These are phyloP conservation scores for Nicotiana knightiana DNA, from an alignment of 257 asterid species.

Conservation along the genomic window DNA sequence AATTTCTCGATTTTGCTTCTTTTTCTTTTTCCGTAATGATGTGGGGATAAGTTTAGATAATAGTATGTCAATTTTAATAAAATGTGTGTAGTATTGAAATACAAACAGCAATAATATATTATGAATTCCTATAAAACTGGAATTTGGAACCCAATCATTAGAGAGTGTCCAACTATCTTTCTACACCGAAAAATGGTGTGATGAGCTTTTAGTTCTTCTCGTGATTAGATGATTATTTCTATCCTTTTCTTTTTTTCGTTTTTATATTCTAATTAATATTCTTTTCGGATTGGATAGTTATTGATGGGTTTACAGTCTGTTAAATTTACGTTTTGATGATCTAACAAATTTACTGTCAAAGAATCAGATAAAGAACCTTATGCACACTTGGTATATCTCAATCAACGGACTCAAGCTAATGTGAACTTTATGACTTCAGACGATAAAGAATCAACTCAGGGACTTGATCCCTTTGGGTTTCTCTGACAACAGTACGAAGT, in stretches of 20 bases:
- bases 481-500: no score
- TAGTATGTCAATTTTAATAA: neutral
- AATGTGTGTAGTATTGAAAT: neutral
- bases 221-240: neutral
- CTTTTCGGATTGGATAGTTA: neutral
- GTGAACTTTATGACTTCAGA: no score
- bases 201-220: neutral
- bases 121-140: neutral
- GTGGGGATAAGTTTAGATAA: neutral
- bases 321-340: no score
- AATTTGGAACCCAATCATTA: neutral
- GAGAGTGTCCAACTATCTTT: neutral
- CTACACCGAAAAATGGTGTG: neutral
- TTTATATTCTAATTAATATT: neutral
- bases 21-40: neutral
- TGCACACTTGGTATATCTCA: no score
- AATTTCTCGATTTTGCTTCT: neutral
- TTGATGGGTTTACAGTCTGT: no score
- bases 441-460: no score
- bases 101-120: neutral
- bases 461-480: no score
- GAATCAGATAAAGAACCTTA: no score
- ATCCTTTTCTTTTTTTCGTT: neutral
- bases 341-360: no score
- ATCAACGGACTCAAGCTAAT: no score